These are phyloP conservation scores for Beauveria brongniartii DNA, from an alignment of 2,329 filamentous ascomycete species.

Conservation along the genomic window DNA sequence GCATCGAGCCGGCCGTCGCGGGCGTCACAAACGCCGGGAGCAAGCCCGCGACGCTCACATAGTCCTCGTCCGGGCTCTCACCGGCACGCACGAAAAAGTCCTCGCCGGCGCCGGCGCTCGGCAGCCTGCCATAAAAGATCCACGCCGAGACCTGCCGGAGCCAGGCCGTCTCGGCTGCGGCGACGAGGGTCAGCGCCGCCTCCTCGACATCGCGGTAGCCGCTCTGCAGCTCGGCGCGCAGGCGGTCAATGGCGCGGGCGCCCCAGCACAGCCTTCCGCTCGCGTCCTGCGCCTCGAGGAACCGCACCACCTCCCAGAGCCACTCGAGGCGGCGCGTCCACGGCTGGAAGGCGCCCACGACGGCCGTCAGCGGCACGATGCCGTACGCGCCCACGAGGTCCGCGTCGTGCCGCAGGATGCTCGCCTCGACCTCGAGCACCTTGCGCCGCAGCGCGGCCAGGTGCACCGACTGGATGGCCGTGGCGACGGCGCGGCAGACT, in stretches of 20 bases:
- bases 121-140: slow-evolving; percentile 81
- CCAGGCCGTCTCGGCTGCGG: slow-evolving; percentile 81
- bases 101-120: slow-evolving; percentile 61
- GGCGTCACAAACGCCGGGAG: slow-evolving; percentile 73
- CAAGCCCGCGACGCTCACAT: slow-evolving; percentile 48
- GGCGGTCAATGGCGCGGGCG: slow-evolving; percentile 65
- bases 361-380: slow-evolving; percentile 80
- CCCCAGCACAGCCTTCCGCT: slow-evolving; percentile 47
- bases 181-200: slow-evolving; percentile 64
- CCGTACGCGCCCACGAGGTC: slow-evolving; percentile 82
- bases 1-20: slow-evolving; percentile 69
- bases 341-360: slow-evolving; percentile 76
- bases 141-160: slow-evolving; percentile 83
- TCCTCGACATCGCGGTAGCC: slow-evolving; percentile 82
- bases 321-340: slow-evolving; percentile 83
- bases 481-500: slow-evolving; percentile 81
- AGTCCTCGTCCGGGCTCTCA: slow-evolving; percentile 41
- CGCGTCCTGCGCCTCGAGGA: slow-evolving; percentile 47
- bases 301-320: slow-evolving; percentile 66
- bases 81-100: slow-evolving; percentile 75
- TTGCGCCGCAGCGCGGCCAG: slow-evolving; percentile 74
- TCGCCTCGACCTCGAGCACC: slow-evolving; percentile 74
- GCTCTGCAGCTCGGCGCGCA: slow-evolving; percentile 71
- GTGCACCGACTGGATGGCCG: slow-evolving; percentile 65
- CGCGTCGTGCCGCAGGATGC: slow-evolving; percentile 68